Conservation (phyloP, 176 grass and related monocot species). For the Aegilops sharonensis region DNA sequence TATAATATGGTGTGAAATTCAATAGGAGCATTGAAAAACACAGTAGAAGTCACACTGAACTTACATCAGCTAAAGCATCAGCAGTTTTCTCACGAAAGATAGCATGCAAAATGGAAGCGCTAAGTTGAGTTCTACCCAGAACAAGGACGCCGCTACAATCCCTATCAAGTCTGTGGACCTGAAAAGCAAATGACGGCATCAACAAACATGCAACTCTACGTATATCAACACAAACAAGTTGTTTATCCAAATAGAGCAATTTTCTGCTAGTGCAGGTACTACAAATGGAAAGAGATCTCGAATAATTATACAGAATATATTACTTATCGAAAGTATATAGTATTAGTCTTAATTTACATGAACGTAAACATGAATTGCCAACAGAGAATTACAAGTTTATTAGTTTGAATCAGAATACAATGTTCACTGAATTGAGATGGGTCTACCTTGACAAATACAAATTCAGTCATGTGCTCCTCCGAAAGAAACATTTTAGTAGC, state of each 20-base stretch:
- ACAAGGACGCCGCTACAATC: slow-evolving; percentile 95
- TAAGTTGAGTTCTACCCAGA: slow-evolving; percentile 76
- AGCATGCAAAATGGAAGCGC: slow-evolving; percentile 78
- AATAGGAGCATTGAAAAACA: slow-evolving; percentile 16
- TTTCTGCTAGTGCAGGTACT: not conserved
- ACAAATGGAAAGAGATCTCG: slow-evolving; percentile 9
- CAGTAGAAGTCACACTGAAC: slow-evolving; percentile 17
- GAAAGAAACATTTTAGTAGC: not conserved
- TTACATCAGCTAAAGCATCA: slow-evolving; percentile 86
- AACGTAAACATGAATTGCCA: not conserved
- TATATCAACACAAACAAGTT: not conserved
- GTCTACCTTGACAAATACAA: slow-evolving; percentile 10
- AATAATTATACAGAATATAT: not conserved
- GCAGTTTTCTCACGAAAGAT: slow-evolving; percentile 96
- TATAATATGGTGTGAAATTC: slow-evolving; percentile 6
- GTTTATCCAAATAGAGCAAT: not conserved
- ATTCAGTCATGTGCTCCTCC: not conserved
- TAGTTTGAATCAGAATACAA: slow-evolving; percentile 19
- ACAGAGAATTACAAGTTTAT: not conserved
- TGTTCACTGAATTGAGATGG: not conserved
- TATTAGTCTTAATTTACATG: not conserved
- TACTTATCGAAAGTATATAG: not conserved
- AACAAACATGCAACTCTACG: not conserved
- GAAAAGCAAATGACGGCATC: slow-evolving; percentile 27
- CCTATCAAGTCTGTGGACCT: slow-evolving; percentile 98